Conservation (phyloP, 768 basidiomycete species). For the Phanerochaete carnosa region DNA sequence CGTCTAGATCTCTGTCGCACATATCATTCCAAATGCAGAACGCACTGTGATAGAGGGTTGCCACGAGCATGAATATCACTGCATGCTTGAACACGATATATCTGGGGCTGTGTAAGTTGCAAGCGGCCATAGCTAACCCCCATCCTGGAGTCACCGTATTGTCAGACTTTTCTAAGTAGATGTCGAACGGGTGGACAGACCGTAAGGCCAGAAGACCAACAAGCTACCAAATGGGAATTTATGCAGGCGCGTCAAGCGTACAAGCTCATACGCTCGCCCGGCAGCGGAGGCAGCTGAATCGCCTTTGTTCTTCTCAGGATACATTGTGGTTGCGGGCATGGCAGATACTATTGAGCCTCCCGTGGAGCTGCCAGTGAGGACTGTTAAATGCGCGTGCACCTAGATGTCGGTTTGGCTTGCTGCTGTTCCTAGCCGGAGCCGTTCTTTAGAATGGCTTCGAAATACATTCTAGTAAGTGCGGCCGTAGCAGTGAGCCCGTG, state of each 20-base stretch:
- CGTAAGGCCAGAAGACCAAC: background rate
- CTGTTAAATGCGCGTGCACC: too few species aligned
- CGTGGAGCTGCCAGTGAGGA: too few species aligned
- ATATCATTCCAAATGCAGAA: slow-evolving; percentile 26
- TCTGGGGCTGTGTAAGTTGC: background rate
- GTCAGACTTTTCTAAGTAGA: background rate
- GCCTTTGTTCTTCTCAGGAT: too few species aligned
- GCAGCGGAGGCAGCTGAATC: too few species aligned
- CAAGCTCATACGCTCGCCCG: too few species aligned
- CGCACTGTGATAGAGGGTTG: slow-evolving; percentile 17
- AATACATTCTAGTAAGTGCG: too few species aligned
- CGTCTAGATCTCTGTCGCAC: slow-evolving; percentile 28
- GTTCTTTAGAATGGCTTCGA: too few species aligned
- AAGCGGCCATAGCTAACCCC: background rate
- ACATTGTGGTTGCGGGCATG: too few species aligned
- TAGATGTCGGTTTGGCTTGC: too few species aligned
- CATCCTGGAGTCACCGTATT: background rate
- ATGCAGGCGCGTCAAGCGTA: slow-evolving; percentile 2
- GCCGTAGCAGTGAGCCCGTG: too few species aligned
- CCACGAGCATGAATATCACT: slow-evolving; percentile 2
- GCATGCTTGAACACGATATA: background rate
- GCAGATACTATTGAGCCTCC: too few species aligned
- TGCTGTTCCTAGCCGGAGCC: too few species aligned
- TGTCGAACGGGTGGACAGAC: background rate
- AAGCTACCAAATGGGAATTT: background rate